These are phyloP conservation scores for Basidiobolus heterosporus DNA, from an alignment of 371 early-diverging fungal genomes.

Conservation along the genomic window DNA sequence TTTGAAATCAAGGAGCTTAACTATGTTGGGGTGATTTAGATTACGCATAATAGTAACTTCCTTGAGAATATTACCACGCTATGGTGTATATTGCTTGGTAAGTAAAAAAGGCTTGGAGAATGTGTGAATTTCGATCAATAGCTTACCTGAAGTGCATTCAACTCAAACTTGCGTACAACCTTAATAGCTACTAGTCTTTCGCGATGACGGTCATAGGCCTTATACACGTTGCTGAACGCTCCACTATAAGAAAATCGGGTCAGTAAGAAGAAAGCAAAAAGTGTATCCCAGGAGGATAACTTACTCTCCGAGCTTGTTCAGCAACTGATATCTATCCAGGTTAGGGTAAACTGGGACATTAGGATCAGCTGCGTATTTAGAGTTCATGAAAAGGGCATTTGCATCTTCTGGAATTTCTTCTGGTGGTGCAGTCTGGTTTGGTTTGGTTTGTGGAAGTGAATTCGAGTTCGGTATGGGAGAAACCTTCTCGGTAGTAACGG, in stretches of 20 bases:
- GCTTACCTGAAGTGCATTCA: slow-evolving; percentile 14
- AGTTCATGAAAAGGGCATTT: slow-evolving; percentile 5
- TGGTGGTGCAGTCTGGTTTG: too few relatives aligned
- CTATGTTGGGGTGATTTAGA: slow-evolving; percentile 60
- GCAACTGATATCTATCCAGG: slow-evolving; percentile 25
- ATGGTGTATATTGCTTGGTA: not conserved
- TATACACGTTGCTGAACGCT: slow-evolving; percentile 70
- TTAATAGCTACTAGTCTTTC: slow-evolving; percentile 62
- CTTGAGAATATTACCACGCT: slow-evolving; percentile 64
- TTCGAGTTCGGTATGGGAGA: too few relatives aligned
- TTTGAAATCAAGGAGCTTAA: slow-evolving; percentile 42
- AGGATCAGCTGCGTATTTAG: slow-evolving; percentile 15
- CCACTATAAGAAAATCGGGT: slow-evolving; percentile 29
- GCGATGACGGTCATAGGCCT: slow-evolving; percentile 33
- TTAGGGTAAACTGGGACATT: slow-evolving; percentile 27
- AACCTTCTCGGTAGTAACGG: too few relatives aligned
- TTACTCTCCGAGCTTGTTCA: slow-evolving; percentile 45
- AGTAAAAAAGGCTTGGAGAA: not conserved
- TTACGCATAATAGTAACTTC: slow-evolving; percentile 78
- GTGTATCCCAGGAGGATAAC: slow-evolving; percentile 7
- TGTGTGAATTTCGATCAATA: not conserved
- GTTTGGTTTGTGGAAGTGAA: too few relatives aligned
- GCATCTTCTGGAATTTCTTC: slow-evolving; percentile 1
- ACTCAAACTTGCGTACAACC: slow-evolving; percentile 48
- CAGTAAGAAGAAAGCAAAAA: not conserved